A percentile compares a stretch with the other conserved stretches of the same genome.
These are phyloP conservation scores for Rhizopogon vinicolor DNA, from an alignment of 768 basidiomycete genomes.

Conservation along the genomic window DNA sequence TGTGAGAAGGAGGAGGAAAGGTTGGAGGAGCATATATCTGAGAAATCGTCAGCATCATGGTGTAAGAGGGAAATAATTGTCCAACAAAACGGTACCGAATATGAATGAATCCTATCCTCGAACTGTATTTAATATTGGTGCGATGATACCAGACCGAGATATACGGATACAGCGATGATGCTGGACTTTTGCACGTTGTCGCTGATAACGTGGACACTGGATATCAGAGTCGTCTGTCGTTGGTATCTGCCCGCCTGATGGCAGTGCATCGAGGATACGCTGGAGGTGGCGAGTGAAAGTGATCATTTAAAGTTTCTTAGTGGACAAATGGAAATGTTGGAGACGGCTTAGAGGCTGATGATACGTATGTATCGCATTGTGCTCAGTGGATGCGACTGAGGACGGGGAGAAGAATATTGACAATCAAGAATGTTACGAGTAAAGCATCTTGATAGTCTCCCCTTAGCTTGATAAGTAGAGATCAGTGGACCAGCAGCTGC, in stretches of 20 bases:
- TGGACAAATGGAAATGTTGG: constrained; percentile 34
- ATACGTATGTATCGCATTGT: constrained; percentile 71
- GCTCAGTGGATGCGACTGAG: constrained; percentile 79
- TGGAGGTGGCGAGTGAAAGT: constrained; percentile 78
- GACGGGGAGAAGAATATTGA: constrained; percentile 73
- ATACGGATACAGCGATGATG: constrained; percentile 68
- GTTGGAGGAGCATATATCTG: constrained; percentile 67
- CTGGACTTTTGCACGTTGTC: constrained; percentile 55
- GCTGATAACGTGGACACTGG: constrained; percentile 30
- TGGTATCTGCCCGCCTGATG: constrained; percentile 51
- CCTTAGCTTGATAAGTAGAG: no score
- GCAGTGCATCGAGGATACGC: constrained; percentile 77
- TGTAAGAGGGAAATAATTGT: constrained; percentile 5
- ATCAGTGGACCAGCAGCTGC: no score
- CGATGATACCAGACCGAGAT: constrained; percentile 72
- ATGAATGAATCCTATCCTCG: constrained; percentile 31
- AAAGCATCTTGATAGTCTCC: constrained; percentile 34
- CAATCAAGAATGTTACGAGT: constrained; percentile 71
- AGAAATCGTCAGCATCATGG: constrained; percentile 2
- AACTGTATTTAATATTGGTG: constrained; percentile 29
- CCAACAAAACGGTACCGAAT: constrained; percentile 49
- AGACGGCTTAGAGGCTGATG: constrained; percentile 34
- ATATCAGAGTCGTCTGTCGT: constrained; percentile 26
- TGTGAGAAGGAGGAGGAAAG: constrained; percentile 50
- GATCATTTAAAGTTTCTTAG: constrained; percentile 46